Conservation (phyloP, 179 eudicot genomes). For the Camellia oleifera region DNA sequence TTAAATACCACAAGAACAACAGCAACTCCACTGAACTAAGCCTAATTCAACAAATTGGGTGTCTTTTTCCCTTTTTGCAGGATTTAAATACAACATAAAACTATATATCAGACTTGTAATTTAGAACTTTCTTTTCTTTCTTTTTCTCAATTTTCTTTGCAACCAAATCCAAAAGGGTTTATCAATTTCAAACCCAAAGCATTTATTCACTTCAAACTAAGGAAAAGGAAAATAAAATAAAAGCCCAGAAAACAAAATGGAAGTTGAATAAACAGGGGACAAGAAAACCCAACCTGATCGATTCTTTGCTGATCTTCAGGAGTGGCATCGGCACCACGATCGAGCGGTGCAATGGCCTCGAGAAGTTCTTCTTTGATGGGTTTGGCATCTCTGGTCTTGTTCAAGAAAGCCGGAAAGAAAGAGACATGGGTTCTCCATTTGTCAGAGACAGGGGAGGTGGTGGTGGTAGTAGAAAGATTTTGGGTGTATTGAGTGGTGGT, state of each 20-base stretch:
- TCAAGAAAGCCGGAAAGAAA: slow-evolving; percentile 53
- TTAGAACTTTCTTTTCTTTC: not conserved
- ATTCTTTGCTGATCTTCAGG: slow-evolving; percentile 53
- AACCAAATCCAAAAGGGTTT: not conserved
- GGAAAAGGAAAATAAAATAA: not conserved
- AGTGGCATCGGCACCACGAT: slow-evolving; percentile 73
- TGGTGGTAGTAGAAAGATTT: not conserved
- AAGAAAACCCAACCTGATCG: slow-evolving; percentile 47
- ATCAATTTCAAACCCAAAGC: not conserved
- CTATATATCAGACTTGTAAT: not conserved
- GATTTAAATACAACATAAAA: not conserved
- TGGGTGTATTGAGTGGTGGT: not conserved
- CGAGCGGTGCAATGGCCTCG: slow-evolving; percentile 61
- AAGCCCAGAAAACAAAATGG: not conserved
- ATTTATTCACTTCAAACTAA: not conserved
- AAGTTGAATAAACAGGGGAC: not conserved
- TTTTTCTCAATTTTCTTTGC: not conserved
- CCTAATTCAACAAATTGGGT: not conserved
- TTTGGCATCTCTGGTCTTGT: slow-evolving; percentile 34
- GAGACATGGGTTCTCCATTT: slow-evolving; percentile 47
- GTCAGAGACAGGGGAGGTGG: not conserved
- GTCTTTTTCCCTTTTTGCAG: not conserved
- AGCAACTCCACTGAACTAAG: not conserved
- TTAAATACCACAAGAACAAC: not conserved
- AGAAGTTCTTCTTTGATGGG: slow-evolving; percentile 64